Evolutionary conservation across 208 protist species (phyloP).

Genomic region (Tritrichomonas musculus): DNA sequence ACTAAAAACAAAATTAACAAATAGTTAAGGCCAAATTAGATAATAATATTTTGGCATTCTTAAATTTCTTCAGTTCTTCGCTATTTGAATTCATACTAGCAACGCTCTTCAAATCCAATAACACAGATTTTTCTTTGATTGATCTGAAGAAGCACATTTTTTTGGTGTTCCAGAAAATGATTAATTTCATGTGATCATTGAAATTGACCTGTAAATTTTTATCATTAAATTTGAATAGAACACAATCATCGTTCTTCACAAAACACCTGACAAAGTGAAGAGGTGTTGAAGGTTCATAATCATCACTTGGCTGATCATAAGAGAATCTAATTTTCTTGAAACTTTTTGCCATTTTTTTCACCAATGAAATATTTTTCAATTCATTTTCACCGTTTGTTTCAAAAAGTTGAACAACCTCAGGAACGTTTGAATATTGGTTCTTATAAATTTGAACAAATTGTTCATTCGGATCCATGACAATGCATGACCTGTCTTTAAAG

Average conservation of each 20-base stretch:
- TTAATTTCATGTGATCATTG: background rate
- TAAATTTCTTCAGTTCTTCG: background rate
- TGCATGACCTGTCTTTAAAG: conserved; percentile 92
- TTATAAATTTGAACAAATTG: background rate
- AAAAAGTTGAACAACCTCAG: background rate
- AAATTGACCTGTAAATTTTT: conserved; percentile 26
- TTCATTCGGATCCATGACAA: conserved; percentile 67
- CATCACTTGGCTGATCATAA: background rate
- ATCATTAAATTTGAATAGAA: background rate
- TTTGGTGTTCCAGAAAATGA: background rate
- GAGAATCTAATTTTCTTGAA: background rate
- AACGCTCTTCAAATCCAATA: background rate
- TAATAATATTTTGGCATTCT: background rate
- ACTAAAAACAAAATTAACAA: too few species aligned
- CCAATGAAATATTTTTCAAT: background rate
- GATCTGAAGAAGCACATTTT: background rate
- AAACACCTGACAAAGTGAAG: background rate
- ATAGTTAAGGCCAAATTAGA: too few species aligned
- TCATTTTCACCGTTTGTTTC: background rate
- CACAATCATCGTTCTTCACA: background rate
- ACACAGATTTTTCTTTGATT: background rate
- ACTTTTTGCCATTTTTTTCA: background rate
- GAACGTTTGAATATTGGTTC: background rate
- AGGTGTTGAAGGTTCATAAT: background rate
- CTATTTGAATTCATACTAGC: background rate